Conservation (phyloP, 345 rosid species). For the Leavenworthia alabamica region DNA sequence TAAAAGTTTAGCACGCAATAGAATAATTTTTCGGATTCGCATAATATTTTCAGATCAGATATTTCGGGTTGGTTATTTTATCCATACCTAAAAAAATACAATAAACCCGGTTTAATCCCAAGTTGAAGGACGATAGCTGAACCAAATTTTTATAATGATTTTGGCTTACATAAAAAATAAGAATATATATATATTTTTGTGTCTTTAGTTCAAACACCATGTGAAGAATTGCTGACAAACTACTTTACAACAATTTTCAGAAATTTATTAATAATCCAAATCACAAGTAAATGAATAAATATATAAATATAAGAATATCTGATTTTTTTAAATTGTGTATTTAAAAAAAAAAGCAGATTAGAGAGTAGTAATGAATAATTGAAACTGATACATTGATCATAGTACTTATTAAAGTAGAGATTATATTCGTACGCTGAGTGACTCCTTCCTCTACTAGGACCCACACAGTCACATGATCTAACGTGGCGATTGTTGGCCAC, state of each 20-base stretch:
- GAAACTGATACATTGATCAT: conserved; percentile 24
- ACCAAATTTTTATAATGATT: neutral
- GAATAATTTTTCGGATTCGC: too few relatives aligned
- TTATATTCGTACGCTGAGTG: conserved; percentile 22
- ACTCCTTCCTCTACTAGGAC: conserved; percentile 26
- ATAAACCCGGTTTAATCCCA: neutral
- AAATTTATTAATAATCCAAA: conserved; percentile 29
- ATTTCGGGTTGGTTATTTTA: too few relatives aligned
- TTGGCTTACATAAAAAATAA: neutral
- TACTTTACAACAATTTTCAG: conserved; percentile 21
- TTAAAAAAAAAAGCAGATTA: conserved; percentile 12
- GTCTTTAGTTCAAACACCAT: conserved; percentile 22
- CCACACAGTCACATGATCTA: conserved; percentile 34
- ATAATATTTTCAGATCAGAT: too few relatives aligned
- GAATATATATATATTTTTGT: neutral
- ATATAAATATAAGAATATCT: conserved; percentile 2
- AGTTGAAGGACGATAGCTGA: conserved; percentile 7
- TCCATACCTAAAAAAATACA: too few relatives aligned
- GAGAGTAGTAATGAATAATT: conserved; percentile 20
- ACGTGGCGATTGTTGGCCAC: conserved; percentile 31
- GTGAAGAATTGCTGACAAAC: conserved; percentile 32
- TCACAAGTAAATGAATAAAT: conserved; percentile 15
- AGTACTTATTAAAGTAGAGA: conserved; percentile 3
- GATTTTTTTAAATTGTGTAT: conserved; percentile 12
- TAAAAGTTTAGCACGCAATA: too few relatives aligned